Base-by-base conservation (phyloP, 352 stramenopile genomes). In the Phytophthora pinifolia region DNA sequence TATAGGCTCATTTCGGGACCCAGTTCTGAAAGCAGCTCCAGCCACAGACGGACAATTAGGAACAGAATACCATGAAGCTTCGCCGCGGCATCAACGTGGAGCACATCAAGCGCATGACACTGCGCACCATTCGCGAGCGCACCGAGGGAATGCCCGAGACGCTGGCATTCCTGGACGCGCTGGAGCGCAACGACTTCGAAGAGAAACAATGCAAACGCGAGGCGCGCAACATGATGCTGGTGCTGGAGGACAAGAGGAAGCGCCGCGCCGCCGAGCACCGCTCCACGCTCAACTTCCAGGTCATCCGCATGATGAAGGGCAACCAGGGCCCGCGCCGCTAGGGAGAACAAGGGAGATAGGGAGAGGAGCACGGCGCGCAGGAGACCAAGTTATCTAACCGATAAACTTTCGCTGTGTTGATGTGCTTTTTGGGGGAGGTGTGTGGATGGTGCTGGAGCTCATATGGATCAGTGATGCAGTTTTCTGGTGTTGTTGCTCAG, bases 61-160 rank as follows among this genome's bases (percentile, higher is more conserved):
- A 6, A 37, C 25, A 53, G 30, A 37, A 25, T 17, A 76, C 44
- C 52, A 92, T 93, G 83, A 93, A 90, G 78, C 77, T 93, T 49
- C 63, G 76, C 37, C 84, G 83, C 60, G 79, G 74, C 51, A 75
- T 93, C 49, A 88, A 83, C 50, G 74, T 87, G 62, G 85, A 92
- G 71, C 85, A 95, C 63, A 91, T 95, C 70, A 93, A 93, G 79
- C 84, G 84, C 71, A 95, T 95, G 85, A 95, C 85, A 66, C 74
- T 90, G 75, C 85, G 85, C 61, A 92, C 84, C 13, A 65, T 92
- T 49, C 78, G 79, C 62, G 84, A 94, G 46, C 75, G 77, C 45
- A 93, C 70, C 33, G 83, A 92, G 39, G 83, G 85, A 1, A 76
- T 89, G 52, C 59, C 70, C 9, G 85, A 95, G 75, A 91, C 89